Percentiles rank a stretch among this genome's conserved stretches.
Evolutionary conservation across 1,284 basidiomycete genomes (phyloP).

Genomic region (Jaminaea rosea): DNA sequence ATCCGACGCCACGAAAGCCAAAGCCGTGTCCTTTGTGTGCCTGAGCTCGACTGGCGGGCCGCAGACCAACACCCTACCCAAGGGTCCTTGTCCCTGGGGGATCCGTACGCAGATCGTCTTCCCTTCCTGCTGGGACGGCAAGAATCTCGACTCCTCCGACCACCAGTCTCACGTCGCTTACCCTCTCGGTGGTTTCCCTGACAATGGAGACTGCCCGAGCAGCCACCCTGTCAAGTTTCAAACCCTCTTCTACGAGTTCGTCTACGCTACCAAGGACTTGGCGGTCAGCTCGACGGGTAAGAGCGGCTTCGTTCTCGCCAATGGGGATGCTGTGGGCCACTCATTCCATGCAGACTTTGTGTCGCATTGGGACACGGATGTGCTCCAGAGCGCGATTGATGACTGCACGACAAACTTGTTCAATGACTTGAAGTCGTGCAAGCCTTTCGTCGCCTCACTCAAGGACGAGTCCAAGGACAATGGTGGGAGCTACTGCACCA

Average conservation of each 20-base stretch:
- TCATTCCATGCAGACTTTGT: conserved; percentile 55
- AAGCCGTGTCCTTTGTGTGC: conserved; percentile 49
- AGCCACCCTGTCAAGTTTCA: conserved; percentile 52
- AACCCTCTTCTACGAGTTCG: conserved; percentile 53
- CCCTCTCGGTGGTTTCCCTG: conserved; percentile 41
- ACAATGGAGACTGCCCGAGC: conserved; percentile 52
- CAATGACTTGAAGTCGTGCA: conserved; percentile 51
- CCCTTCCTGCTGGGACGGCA: conserved; percentile 56
- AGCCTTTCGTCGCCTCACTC: conserved; percentile 15
- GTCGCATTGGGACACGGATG: conserved; percentile 47
- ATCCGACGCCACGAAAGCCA: conserved; percentile 6
- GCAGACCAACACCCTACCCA: conserved; percentile 17
- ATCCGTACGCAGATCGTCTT: conserved; percentile 50
- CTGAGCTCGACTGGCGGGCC: conserved; percentile 43
- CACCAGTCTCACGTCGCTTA: conserved; percentile 49
- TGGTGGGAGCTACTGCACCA: neutral
- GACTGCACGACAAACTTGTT: conserved; percentile 50
- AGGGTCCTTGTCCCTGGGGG: conserved; percentile 34
- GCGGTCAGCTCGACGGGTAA: conserved; percentile 5
- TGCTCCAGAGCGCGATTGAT: conserved; percentile 53
- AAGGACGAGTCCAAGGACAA: conserved; percentile 9
- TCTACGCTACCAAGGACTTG: conserved; percentile 8
- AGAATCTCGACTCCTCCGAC: conserved; percentile 49
- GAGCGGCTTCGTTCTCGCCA: conserved; percentile 15
- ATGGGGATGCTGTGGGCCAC: conserved; percentile 37